Evolutionary conservation across 108 stramenopile genomes (phyloP).

Genomic region (Cylindrotheca closterium): DNA sequence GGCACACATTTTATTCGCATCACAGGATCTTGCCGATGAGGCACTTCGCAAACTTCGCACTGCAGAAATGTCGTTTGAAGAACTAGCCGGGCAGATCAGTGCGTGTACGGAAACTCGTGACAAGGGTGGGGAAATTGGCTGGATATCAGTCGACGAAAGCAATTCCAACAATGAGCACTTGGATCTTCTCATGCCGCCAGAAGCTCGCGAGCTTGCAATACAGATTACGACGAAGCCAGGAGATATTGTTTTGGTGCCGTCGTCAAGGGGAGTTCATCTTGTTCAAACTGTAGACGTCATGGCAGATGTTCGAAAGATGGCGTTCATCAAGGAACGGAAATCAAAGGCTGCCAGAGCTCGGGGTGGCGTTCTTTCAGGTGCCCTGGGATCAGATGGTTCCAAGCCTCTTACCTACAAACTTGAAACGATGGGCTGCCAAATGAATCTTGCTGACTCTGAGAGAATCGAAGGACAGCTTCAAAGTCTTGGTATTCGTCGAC

Average conservation of each 20-base stretch:
- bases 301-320: conserved; percentile 88
- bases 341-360: conserved; percentile 23
- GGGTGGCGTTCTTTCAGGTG: conserved; percentile 34
- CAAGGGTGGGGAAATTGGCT: conserved; percentile 71
- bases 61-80: conserved; percentile 57
- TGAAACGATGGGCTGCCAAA: conserved; percentile 95
- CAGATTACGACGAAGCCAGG: conserved; percentile 74
- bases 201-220: conserved; percentile 56
- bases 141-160: conserved; percentile 44
- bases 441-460: conserved; percentile 97
- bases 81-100: conserved; percentile 65
- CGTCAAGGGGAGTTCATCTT: conserved; percentile 66
- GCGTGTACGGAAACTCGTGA: conserved; percentile 56
- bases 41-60: conserved; percentile 50
- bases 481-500: conserved; percentile 77
- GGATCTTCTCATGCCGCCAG: conserved; percentile 60
- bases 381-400: conserved; percentile 1
- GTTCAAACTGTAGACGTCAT: conserved; percentile 87
- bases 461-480: conserved; percentile 94
- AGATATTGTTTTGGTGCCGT: conserved; percentile 63
- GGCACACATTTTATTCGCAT: conserved; percentile 70
- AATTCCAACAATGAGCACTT: conserved; percentile 61
- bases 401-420: conserved; percentile 69
- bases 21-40: conserved; percentile 66
- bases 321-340: conserved; percentile 48